Evolutionary conservation across 129 eudicot genomes (phyloP), one percentile per base, ranked within the genome.

Genomic region (Artemisia annua): DNA sequence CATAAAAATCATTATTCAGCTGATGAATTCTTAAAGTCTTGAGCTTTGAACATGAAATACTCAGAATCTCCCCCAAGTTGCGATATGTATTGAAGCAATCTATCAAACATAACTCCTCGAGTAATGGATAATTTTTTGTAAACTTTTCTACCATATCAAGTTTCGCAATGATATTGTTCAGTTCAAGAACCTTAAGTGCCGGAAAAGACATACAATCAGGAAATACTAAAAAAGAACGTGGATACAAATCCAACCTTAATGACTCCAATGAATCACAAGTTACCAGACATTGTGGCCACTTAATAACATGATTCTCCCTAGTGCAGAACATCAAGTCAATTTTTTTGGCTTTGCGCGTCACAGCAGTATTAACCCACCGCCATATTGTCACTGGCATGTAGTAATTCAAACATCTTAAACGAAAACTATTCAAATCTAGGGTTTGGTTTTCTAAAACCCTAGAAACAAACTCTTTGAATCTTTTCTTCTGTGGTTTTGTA

Each of bases 301-400:
- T 19, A 20, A 20, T 57, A 2, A 43, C 67, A 24, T 8, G 16
- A 4, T 5, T 2, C 16, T 16, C 1, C 30, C 7, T 18, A 46
- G 16, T 48, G 74, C 43, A 16, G 44, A 56, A 67, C 10, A 8
- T 11, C 51, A 75, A 43, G 51, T 75, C 50, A 46, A 75, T 66
- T 9, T 0, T 12, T 66, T 66, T 75, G 18, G 53, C 66, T 48
- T 75, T 56, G 15, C 67, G 66, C 16, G 2, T 44, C 14, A 75
- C 74, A 4, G 60, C 80, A 1, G 59, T 56, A 8, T 46, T 59
- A 67, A 75, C 19, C 80, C 80, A 75, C 24, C 48, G 67, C 22
- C 51, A 14, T 24, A 75, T 30, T 5, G 61, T 75, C 22, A 32
- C 67, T 39, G 2, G 26, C 11, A 2, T n/a, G 74, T 56, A 75